Evolutionary conservation across 2,329 filamentous ascomycete genomes (phyloP).

Genomic region (Trichophyton simii): DNA sequence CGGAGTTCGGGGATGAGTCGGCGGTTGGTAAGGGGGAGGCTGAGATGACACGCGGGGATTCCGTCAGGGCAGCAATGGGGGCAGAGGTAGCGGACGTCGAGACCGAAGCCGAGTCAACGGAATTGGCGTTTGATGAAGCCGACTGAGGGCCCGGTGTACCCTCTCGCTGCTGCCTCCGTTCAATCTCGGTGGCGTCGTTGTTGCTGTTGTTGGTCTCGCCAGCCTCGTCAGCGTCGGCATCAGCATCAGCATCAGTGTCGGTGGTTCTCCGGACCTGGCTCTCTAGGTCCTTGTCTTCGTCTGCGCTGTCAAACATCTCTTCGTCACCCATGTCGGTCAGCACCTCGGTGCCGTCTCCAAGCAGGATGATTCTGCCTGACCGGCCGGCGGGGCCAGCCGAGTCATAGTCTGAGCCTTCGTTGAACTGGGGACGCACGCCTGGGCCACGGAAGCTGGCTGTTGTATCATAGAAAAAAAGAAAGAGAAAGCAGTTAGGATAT

Average conservation of each 20-base stretch:
- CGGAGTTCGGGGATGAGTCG: slow-evolving; percentile 17
- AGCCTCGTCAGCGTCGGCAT: too few relatives aligned
- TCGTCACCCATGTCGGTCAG: slow-evolving; percentile 77
- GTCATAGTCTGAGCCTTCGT: slow-evolving; percentile 55
- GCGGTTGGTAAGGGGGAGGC: slow-evolving; percentile 29
- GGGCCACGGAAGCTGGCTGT: slow-evolving; percentile 76
- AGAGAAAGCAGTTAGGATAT: background rate
- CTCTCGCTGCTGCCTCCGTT: slow-evolving; percentile 37
- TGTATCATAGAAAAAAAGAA: slow-evolving; percentile 15
- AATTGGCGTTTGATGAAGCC: slow-evolving; percentile 15
- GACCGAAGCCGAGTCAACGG: too few relatives aligned
- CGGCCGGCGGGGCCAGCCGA: slow-evolving; percentile 49
- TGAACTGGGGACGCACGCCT: slow-evolving; percentile 68
- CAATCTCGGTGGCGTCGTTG: slow-evolving; percentile 24
- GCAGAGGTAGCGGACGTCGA: slow-evolving; percentile 11
- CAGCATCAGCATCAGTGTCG: slow-evolving; percentile 18
- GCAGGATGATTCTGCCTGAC: slow-evolving; percentile 75
- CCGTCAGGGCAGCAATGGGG: slow-evolving; percentile 5
- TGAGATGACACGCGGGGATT: slow-evolving; percentile 17
- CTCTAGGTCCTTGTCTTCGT: slow-evolving; percentile 70
- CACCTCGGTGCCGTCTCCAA: slow-evolving; percentile 90
- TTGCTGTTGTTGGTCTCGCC: too few relatives aligned
- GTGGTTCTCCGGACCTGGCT: slow-evolving; percentile 63
- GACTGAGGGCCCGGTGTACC: slow-evolving; percentile 40
- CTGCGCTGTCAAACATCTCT: slow-evolving; percentile 88